phyloP scores from a whole-genome alignment of 495 filamentous ascomycete species.

The Aspergillus asperescens region DNA sequence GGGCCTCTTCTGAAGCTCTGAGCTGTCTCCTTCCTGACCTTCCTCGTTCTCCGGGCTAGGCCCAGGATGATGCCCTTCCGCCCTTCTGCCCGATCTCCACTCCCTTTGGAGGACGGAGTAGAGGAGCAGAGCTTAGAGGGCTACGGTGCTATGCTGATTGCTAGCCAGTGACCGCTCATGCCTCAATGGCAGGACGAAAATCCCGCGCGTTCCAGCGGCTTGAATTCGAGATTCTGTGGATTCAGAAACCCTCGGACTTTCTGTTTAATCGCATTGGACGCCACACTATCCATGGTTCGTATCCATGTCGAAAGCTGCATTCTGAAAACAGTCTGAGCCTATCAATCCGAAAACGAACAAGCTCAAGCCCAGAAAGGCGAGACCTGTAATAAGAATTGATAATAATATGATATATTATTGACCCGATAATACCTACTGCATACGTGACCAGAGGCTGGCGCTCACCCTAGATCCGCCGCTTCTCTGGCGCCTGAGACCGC shows the following conservation, averaged over 20 bases:
- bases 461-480: constrained; percentile 6
- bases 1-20: background rate
- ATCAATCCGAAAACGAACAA: background rate
- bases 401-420: constrained; percentile 7
- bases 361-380: background rate
- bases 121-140: too few species aligned
- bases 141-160: too few species aligned
- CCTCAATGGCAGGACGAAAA: too few species aligned
- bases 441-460: background rate
- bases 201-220: background rate
- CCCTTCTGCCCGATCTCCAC: too few species aligned
- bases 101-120: too few species aligned
- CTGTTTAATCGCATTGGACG: background rate
- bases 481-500: background rate
- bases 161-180: background rate
- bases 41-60: too few species aligned
- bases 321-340: background rate
- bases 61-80: too few species aligned
- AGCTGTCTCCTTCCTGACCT: background rate
- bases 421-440: constrained; percentile 4
- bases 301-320: background rate
- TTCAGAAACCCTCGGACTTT: background rate
- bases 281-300: background rate
- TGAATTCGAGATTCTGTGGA: background rate
- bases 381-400: constrained; percentile 1